Evolutionary conservation across 768 basidiomycete species (phyloP).

Genomic region (Pisolithus sp.): DNA sequence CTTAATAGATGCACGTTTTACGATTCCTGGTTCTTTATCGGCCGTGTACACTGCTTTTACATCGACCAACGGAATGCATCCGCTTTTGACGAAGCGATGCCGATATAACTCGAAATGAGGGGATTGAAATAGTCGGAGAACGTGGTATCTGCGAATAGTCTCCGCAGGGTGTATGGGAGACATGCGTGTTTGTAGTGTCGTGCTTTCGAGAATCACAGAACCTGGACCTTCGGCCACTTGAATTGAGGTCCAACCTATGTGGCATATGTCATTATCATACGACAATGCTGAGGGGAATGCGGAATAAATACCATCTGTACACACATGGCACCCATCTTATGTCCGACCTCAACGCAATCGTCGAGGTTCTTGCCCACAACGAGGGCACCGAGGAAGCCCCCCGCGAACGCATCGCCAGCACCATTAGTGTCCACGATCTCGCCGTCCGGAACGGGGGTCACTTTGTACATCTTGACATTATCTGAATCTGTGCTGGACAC

Average conservation of each 20-base stretch:
- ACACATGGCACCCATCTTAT: slow-evolving; percentile 80
- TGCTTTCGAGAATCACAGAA: slow-evolving; percentile 27
- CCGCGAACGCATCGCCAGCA: slow-evolving; percentile 96
- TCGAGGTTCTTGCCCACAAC: slow-evolving; percentile 73
- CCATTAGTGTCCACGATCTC: slow-evolving; percentile 96
- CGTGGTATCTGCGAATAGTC: slow-evolving; percentile 27
- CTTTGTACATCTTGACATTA: slow-evolving; percentile 49
- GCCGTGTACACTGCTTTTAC: background rate
- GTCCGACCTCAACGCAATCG: slow-evolving; percentile 77
- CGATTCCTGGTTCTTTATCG: background rate
- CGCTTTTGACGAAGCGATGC: background rate
- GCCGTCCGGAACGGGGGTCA: slow-evolving; percentile 48
- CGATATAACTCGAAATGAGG: background rate
- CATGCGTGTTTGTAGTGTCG: background rate
- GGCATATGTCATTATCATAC: background rate
- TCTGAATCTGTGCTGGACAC: slow-evolving; percentile 56
- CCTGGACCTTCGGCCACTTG: slow-evolving; percentile 48
- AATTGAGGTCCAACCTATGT: slow-evolving; percentile 49
- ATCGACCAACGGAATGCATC: background rate
- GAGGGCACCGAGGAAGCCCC: slow-evolving; percentile 86
- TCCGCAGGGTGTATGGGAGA: slow-evolving; percentile 4
- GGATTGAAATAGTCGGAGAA: slow-evolving; percentile 24
- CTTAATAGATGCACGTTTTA: background rate
- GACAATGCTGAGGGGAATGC: background rate
- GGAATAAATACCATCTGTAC: slow-evolving; percentile 60